Conservation (phyloP, 2,329 filamentous ascomycete species). For the Spiromastix sp. region DNA sequence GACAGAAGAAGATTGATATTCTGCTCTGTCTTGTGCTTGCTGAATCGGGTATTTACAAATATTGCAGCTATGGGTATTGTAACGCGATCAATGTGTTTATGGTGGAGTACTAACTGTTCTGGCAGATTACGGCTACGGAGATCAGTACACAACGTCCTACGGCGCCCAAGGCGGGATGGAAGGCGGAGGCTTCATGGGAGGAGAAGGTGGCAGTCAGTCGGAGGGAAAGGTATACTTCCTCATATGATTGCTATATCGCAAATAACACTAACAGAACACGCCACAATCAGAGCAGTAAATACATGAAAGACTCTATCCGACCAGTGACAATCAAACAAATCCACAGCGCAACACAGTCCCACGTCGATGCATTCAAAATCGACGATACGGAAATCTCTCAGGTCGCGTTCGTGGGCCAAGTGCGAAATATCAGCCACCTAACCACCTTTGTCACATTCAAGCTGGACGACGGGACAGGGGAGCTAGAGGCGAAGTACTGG, state of each 20-base stretch:
- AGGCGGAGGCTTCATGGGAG: constrained; percentile 51
- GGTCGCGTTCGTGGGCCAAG: constrained; percentile 80
- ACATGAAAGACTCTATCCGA: constrained; percentile 75
- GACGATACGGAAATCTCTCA: constrained; percentile 65
- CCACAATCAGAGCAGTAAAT: constrained; percentile 21
- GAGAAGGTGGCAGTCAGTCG: constrained; percentile 39
- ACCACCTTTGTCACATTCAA: constrained; percentile 86
- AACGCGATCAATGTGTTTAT: too few relatives aligned
- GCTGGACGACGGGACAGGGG: constrained; percentile 88
- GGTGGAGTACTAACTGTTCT: too few relatives aligned
- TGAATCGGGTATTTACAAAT: too few relatives aligned
- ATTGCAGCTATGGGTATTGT: too few relatives aligned
- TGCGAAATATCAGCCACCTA: constrained; percentile 77
- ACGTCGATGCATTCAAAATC: constrained; percentile 68
- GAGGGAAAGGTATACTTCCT: constrained; percentile 32
- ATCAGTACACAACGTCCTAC: constrained; percentile 47
- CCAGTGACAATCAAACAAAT: constrained; percentile 95
- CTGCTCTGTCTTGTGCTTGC: too few relatives aligned
- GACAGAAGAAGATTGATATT: background rate
- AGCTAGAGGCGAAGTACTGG: constrained; percentile 60
- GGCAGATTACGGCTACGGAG: constrained; percentile 26
- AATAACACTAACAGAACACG: background rate
- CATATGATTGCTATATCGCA: constrained; percentile 7
- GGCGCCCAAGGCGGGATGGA: constrained; percentile 44
- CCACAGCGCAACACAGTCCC: constrained; percentile 66